Evolutionary conservation across 2,329 filamentous ascomycete species (phyloP).

Genomic region (Diaporthe australafricana): DNA sequence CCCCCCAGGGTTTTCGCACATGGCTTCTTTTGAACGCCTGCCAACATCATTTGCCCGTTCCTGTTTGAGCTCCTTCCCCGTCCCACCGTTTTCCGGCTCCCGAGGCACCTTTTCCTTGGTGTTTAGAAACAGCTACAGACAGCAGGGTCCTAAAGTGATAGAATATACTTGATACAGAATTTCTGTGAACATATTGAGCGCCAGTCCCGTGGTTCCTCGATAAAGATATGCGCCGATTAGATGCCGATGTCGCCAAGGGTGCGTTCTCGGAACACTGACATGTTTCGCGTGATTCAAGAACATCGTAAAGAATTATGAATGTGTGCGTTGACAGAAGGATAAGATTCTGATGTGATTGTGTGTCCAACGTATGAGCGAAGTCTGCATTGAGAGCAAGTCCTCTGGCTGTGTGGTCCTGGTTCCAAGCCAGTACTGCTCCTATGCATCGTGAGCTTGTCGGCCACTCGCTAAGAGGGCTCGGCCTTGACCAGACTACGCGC

Average conservation of each 20-base stretch:
- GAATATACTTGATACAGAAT: slow-evolving; percentile 25
- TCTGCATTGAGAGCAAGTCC: neutral
- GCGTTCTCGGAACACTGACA: slow-evolving; percentile 10
- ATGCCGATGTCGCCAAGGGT: slow-evolving; percentile 1
- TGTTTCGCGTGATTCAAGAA: slow-evolving; percentile 2
- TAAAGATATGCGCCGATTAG: slow-evolving; percentile 14
- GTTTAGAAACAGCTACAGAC: slow-evolving; percentile 6
- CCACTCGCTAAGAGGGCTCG: slow-evolving; percentile 2
- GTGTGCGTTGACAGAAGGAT: neutral
- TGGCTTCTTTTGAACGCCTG: slow-evolving; percentile 18
- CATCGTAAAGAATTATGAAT: slow-evolving; percentile 15
- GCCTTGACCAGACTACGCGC: slow-evolving; percentile 5
- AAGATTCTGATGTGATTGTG: neutral
- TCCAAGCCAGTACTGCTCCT: neutral
- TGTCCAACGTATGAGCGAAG: slow-evolving; percentile 9
- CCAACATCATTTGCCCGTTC: neutral
- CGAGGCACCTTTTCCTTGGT: neutral
- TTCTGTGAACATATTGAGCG: slow-evolving; percentile 1
- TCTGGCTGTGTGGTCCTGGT: neutral
- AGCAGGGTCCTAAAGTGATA: slow-evolving; percentile 10
- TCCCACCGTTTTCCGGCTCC: neutral
- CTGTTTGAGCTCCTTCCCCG: neutral
- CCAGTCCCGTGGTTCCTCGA: neutral
- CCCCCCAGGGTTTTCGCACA: neutral
- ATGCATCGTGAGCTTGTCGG: neutral